phyloP scores from a whole-genome alignment of 805 yeast genomes.

The Candida ovalis region DNA sequence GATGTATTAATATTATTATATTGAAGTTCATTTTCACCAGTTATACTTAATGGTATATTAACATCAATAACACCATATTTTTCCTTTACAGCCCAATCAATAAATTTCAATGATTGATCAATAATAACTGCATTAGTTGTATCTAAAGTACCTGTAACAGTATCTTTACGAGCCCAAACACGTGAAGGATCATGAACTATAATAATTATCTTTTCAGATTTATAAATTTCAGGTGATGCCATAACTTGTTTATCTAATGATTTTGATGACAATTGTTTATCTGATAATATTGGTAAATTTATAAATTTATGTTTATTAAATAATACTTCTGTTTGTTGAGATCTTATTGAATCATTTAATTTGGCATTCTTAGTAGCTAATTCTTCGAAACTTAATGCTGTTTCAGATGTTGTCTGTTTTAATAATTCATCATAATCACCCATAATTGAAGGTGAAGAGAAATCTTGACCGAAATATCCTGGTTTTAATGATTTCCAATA shows the following conservation, averaged over 20 bases:
- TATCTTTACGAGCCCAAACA: constrained; percentile 83
- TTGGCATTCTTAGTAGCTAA: constrained; percentile 41
- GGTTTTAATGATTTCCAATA: constrained; percentile 86
- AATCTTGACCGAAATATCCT: constrained; percentile 43
- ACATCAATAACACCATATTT: constrained; percentile 82
- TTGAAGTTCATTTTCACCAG: constrained; percentile 42
- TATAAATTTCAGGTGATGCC: constrained; percentile 67
- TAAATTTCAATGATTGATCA: constrained; percentile 67
- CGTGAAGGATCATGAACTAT: constrained; percentile 89
- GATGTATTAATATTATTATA: constrained; percentile 64
- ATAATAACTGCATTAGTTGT: constrained; percentile 67
- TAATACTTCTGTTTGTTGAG: constrained; percentile 59
- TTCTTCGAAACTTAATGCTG: constrained; percentile 31
- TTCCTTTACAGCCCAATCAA: constrained; percentile 58
- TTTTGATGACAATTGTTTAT: constrained; percentile 39
- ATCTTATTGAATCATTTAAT: constrained; percentile 71
- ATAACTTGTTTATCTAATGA: constrained; percentile 61
- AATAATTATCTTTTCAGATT: constrained; percentile 59
- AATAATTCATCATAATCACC: constrained; percentile 32
- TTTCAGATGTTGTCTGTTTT: constrained; percentile 36
- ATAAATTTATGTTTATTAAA: constrained; percentile 56
- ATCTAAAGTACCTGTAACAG: constrained; percentile 73
- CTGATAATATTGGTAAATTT: constrained; percentile 57
- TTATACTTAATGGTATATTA: constrained; percentile 61
- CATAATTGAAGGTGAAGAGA: constrained; percentile 27